Evolutionary conservation across 2,329 filamentous ascomycete species (phyloP), one percentile per base, ranked within the genome.

Genomic region (Ceratocystis diversiconidia): DNA sequence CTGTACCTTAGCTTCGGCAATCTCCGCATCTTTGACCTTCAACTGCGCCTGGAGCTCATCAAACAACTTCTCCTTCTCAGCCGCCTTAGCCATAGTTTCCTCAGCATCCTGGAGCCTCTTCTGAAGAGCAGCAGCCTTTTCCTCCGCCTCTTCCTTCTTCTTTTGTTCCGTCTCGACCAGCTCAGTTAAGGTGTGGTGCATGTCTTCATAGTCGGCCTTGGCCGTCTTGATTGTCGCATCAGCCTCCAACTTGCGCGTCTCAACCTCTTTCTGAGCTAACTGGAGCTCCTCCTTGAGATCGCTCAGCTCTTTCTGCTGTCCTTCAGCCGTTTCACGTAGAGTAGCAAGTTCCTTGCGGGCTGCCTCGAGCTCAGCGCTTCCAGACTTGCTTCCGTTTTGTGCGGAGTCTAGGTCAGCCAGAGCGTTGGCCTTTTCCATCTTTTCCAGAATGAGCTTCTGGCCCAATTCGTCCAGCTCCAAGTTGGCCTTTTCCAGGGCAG

Each of bases 1-100:
- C 69, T 73, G 22, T 73, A 85, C 83, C 77, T 81, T 81, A 66
- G 79, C 82, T 73, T 86, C 84, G 17, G 79, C 81, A 71, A 86
- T 76, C 73, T 86, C 83, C 50, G 83, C 83, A 52, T 86, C 82
- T 76, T 82, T 85, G 63, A 86, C 81, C 75, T 82, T 84, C 69
- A 83, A 75, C 71, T 81, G 80, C 44, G 81, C 80, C 69, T 80
- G 77, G 71, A 80, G 72, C 69, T 82, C 78, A 65, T 78, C 78
- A 36, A 78, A 71, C 73, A 76, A 79, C 73, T 75, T 79, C 68
- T 76, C 75, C 65, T 76, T 76, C 67, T 82, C 79, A 68, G 78
- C 76, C 1, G 80, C 73, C 22, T 44, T 36, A 15, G 44, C 46
- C 22, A 62, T 41, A n/a, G 64, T 61, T 44, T 66, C 60, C 19